Evolutionary conservation across 2,329 filamentous ascomycete species (phyloP).

Genomic region (Aureobasidium sp.): DNA sequence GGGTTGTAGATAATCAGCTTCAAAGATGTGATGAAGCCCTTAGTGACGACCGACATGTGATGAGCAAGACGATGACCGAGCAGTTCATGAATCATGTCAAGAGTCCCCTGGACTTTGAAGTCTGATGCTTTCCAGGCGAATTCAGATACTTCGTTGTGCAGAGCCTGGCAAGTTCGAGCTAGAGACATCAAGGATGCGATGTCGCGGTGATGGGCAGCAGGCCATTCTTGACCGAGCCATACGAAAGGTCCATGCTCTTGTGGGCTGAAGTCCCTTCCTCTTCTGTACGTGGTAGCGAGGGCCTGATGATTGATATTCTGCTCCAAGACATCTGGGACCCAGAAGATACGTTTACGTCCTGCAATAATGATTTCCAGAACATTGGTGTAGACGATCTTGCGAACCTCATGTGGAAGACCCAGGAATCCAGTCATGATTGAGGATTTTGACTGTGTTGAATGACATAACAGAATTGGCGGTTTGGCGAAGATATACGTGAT

Average conservation of each 20-base stretch:
- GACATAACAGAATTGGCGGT: neutral
- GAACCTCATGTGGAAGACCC: neutral
- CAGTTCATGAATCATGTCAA: neutral
- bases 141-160: neutral
- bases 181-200: neutral
- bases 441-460: neutral
- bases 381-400: neutral
- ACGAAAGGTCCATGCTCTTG: neutral
- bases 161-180: neutral
- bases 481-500: neutral
- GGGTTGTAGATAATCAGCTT: neutral
- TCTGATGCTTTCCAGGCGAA: neutral
- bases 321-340: neutral
- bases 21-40: neutral
- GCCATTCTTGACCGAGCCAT: neutral
- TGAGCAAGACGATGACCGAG: neutral
- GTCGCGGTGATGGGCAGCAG: neutral
- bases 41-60: neutral
- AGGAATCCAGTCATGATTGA: neutral
- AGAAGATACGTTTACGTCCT: neutral
- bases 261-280: neutral
- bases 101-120: neutral
- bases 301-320: neutral
- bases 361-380: neutral
- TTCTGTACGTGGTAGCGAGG: neutral